Percentiles rank a stretch among this genome's conserved stretches.
phyloP scores from a whole-genome alignment of 169 alveolate species.

The Cryptosporidium muris region DNA sequence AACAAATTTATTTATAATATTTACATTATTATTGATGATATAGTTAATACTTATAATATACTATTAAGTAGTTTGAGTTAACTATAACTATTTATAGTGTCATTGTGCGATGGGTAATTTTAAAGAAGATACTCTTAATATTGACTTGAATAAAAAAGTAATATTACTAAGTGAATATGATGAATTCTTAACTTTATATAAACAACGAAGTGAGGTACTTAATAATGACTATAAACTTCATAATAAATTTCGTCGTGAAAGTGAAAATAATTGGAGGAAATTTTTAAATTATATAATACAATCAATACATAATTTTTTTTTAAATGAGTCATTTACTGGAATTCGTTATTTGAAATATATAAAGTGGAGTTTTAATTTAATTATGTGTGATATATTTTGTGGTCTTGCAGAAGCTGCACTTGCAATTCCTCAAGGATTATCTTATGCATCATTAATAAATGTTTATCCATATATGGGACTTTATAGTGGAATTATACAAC shows the following conservation, averaged over 20 bases:
- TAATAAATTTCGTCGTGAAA: slow-evolving; percentile 33
- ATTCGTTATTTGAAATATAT: slow-evolving; percentile 27
- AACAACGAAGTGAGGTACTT: slow-evolving; percentile 30
- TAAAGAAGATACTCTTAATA: not conserved
- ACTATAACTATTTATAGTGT: too few species aligned
- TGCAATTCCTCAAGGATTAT: slow-evolving; percentile 56
- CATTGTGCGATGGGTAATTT: not conserved
- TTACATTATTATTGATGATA: too few species aligned
- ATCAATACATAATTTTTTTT: slow-evolving; percentile 13
- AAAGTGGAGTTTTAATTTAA: slow-evolving; percentile 17
- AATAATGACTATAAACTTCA: slow-evolving; percentile 61
- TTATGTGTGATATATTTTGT: slow-evolving; percentile 52
- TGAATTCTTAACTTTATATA: slow-evolving; percentile 42
- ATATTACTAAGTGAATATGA: slow-evolving; percentile 47
- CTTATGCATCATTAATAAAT: slow-evolving; percentile 45
- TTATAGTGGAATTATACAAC: slow-evolving; percentile 53
- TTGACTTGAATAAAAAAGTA: slow-evolving; percentile 1
- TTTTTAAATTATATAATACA: slow-evolving; percentile 3
- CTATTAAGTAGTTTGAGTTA: too few species aligned
- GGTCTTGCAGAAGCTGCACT: slow-evolving; percentile 70
- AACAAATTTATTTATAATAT: too few species aligned
- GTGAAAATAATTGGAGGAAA: slow-evolving; percentile 50
- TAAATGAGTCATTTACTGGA: slow-evolving; percentile 50
- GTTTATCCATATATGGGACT: slow-evolving; percentile 64
- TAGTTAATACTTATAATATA: too few species aligned